These are phyloP conservation scores for Trichoderma orchidacearum DNA, from an alignment of 495 filamentous ascomycete species.

Conservation along the genomic window DNA sequence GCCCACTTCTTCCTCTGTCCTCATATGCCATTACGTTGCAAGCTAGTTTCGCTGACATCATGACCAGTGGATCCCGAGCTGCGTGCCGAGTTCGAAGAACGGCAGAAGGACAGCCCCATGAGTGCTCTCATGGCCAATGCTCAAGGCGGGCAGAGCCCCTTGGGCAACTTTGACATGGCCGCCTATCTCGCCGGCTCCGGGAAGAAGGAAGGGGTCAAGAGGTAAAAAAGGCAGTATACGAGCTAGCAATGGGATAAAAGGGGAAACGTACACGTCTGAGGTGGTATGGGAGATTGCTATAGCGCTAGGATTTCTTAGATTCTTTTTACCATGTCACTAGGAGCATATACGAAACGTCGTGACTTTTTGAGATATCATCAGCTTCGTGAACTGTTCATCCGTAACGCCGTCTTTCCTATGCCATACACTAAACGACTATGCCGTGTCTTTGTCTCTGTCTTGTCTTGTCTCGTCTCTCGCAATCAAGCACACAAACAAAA, in stretches of 20 bases:
- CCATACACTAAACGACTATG: neutral
- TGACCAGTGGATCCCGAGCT: slow-evolving; percentile 84
- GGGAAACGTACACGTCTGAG: too few species aligned
- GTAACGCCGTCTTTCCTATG: neutral
- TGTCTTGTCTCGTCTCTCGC: too few species aligned
- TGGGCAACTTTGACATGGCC: slow-evolving; percentile 75
- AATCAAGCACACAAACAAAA: neutral
- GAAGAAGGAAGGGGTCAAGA: slow-evolving; percentile 10
- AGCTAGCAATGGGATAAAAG: neutral
- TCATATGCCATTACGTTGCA: too few species aligned
- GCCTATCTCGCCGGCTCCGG: slow-evolving; percentile 56
- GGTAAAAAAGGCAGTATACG: slow-evolving; percentile 5
- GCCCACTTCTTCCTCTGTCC: too few species aligned
- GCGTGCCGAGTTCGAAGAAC: slow-evolving; percentile 80
- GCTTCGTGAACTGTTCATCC: neutral
- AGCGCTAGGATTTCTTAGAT: too few species aligned
- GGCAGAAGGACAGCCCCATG: slow-evolving; percentile 63
- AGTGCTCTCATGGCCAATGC: slow-evolving; percentile 31
- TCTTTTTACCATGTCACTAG: too few species aligned
- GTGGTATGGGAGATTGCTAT: too few species aligned
- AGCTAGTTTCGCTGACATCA: neutral
- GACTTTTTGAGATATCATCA: neutral
- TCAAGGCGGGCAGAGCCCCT: slow-evolving; percentile 23
- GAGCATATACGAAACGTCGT: neutral
- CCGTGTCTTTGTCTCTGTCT: too few species aligned